Percentiles rank a stretch among this genome's conserved stretches.
phyloP scores from a whole-genome alignment of 2,329 filamentous ascomycete species.

The Dryadomyces sulphureus region DNA sequence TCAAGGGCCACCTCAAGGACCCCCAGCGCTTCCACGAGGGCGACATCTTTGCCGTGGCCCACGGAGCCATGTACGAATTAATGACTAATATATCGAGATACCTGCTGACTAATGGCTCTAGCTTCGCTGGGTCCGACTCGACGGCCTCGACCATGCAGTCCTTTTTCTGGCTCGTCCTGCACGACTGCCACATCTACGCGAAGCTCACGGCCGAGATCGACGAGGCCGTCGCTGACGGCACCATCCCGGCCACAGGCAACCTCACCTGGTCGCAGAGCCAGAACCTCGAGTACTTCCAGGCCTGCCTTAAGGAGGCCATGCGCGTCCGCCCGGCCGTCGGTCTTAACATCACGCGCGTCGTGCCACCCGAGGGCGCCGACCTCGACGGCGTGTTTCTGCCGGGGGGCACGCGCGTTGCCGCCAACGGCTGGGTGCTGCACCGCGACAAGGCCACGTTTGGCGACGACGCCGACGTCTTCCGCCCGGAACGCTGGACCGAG shows the following conservation, averaged over 20 bases:
- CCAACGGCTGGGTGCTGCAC: conserved; percentile 40
- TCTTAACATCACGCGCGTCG: conserved; percentile 36
- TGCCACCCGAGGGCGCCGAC: conserved; percentile 34
- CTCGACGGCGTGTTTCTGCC: conserved; percentile 35
- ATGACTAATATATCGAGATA: no score
- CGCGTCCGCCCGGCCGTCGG: conserved; percentile 40
- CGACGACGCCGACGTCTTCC: conserved; percentile 32
- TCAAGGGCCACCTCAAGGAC: conserved; percentile 36
- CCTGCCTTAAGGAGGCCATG: conserved; percentile 40
- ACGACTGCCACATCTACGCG: conserved; percentile 25
- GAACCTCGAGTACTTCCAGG: conserved; percentile 37
- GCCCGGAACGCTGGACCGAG: conserved; percentile 40
- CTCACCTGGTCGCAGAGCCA: conserved; percentile 33
- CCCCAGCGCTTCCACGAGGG: conserved; percentile 31
- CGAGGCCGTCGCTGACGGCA: conserved; percentile 20
- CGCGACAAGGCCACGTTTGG: conserved; percentile 33
- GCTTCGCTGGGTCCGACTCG: conserved; percentile 45
- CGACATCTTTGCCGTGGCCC: conserved; percentile 41
- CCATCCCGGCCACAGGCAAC: conserved; percentile 24
- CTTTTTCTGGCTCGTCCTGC: conserved; percentile 35
- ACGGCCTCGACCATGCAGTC: conserved; percentile 45
- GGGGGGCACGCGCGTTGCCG: conserved; percentile 35
- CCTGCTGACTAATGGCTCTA: no score
- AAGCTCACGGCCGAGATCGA: conserved; percentile 28
- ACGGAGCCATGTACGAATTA: conserved; percentile 41